phyloP scores from a whole-genome alignment of 2,329 filamentous ascomycete species.

The Penicillium sp. region DNA sequence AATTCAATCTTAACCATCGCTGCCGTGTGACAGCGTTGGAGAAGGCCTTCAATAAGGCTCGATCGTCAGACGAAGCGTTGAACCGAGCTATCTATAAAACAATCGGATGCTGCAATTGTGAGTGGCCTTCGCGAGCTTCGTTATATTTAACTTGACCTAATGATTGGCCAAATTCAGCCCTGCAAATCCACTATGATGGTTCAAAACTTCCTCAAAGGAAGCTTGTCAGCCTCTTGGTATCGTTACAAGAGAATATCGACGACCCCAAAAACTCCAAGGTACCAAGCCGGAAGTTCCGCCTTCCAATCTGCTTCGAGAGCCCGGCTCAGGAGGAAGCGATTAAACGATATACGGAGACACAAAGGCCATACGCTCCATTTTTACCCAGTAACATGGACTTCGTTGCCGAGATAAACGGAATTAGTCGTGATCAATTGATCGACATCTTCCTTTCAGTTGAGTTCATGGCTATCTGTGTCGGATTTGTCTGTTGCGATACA shows the following conservation, averaged over 20 bases:
- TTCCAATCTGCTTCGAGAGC: slow-evolving; percentile 46
- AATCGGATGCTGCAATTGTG: slow-evolving; percentile 48
- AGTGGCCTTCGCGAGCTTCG: slow-evolving; percentile 1
- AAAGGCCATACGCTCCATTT: slow-evolving; percentile 59
- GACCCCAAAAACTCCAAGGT: slow-evolving; percentile 42
- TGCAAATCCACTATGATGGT: slow-evolving; percentile 48
- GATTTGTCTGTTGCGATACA: slow-evolving; percentile 55
- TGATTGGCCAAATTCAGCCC: slow-evolving; percentile 24
- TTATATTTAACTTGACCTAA: background rate
- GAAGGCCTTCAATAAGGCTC: slow-evolving; percentile 37
- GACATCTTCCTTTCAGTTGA: slow-evolving; percentile 51
- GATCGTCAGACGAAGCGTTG: background rate
- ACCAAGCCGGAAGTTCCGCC: slow-evolving; percentile 44
- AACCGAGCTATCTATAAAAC: slow-evolving; percentile 19
- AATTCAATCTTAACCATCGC: slow-evolving; percentile 56
- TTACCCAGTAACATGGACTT: slow-evolving; percentile 62
- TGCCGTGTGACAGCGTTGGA: slow-evolving; percentile 55
- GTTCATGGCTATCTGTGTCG: slow-evolving; percentile 53
- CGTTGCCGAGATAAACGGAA: slow-evolving; percentile 53
- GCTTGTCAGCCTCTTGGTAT: slow-evolving; percentile 37
- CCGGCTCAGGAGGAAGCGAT: slow-evolving; percentile 49
- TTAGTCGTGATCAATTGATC: slow-evolving; percentile 48
- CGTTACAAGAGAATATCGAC: slow-evolving; percentile 39
- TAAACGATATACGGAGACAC: slow-evolving; percentile 59
- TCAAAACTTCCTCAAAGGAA: slow-evolving; percentile 37